Conservation (phyloP, 1,284 basidiomycete species). For the Trametes hirsuta region DNA sequence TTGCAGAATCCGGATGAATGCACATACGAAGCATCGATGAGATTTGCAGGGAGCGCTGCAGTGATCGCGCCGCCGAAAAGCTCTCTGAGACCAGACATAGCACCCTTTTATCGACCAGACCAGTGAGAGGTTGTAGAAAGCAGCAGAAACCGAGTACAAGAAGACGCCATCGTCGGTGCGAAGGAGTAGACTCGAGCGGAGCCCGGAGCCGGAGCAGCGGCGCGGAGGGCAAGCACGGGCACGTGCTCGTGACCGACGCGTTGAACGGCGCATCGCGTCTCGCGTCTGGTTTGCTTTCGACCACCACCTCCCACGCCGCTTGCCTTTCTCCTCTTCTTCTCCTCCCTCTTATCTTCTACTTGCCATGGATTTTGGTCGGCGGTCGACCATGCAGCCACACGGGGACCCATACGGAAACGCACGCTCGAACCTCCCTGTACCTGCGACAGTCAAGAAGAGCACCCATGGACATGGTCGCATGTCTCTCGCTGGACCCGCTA, state of each 20-base stretch:
- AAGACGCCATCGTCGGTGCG: background rate
- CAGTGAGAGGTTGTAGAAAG: background rate
- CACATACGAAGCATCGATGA: conserved; percentile 88
- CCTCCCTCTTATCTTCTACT: background rate
- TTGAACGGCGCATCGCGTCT: conserved; percentile 20
- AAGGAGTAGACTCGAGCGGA: background rate
- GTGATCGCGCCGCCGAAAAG: conserved; percentile 87
- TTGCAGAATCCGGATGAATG: conserved; percentile 10
- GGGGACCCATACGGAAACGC: conserved; percentile 53
- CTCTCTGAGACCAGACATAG: conserved; percentile 35
- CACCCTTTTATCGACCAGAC: background rate
- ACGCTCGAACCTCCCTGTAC: conserved; percentile 46
- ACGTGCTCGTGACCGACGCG: conserved; percentile 31
- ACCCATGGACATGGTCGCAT: conserved; percentile 51
- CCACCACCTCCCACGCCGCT: conserved; percentile 8
- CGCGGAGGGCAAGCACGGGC: conserved; percentile 14
- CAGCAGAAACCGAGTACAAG: background rate
- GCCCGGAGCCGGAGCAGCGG: conserved; percentile 5
- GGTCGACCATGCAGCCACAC: conserved; percentile 60
- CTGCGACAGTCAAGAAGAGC: conserved; percentile 72
- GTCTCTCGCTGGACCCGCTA: conserved; percentile 70
- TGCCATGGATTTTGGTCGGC: conserved; percentile 49
- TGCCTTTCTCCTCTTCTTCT: background rate
- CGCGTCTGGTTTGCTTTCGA: conserved; percentile 16
- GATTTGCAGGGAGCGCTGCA: conserved; percentile 55